Percentiles rank a stretch among this genome's conserved stretches.
Conservation (phyloP, 331 rosid species). For the Quercus tomentella region DNA sequence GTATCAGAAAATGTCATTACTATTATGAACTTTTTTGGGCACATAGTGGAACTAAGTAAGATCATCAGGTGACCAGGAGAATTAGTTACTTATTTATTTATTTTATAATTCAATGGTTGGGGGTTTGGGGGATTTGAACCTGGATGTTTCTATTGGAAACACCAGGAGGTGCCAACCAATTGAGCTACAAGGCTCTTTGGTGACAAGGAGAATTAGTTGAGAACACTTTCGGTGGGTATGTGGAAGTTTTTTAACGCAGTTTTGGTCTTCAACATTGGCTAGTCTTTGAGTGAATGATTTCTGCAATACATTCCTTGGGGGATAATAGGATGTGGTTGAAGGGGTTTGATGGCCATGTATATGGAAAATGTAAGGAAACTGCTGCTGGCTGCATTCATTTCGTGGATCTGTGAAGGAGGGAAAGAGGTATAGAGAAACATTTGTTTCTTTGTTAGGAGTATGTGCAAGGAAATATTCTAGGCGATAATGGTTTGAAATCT, state of each 20-base stretch:
- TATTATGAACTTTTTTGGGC: too few relatives aligned
- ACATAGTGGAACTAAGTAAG: too few relatives aligned
- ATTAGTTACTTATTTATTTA: background rate
- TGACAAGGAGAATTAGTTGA: background rate
- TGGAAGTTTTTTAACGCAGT: background rate
- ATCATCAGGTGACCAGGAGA: too few relatives aligned
- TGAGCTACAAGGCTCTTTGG: background rate
- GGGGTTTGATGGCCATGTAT: background rate
- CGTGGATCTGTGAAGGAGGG: too few relatives aligned
- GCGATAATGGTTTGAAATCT: background rate
- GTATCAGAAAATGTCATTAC: background rate
- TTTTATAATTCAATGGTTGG: too few relatives aligned
- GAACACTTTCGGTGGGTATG: background rate
- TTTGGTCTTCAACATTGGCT: background rate
- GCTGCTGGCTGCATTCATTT: background rate
- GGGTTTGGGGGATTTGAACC: too few relatives aligned
- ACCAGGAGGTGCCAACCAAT: background rate
- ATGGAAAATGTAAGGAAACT: background rate
- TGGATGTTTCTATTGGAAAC: too few relatives aligned
- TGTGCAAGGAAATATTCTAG: background rate
- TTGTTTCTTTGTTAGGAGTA: background rate
- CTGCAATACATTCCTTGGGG: background rate
- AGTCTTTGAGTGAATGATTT: background rate
- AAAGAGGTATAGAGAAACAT: too few relatives aligned
- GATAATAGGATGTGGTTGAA: background rate